Evolutionary conservation across 1,284 basidiomycete genomes (phyloP), one percentile per base, ranked within the genome.

Genomic region (Cutaneotrichosporon cutaneum): DNA sequence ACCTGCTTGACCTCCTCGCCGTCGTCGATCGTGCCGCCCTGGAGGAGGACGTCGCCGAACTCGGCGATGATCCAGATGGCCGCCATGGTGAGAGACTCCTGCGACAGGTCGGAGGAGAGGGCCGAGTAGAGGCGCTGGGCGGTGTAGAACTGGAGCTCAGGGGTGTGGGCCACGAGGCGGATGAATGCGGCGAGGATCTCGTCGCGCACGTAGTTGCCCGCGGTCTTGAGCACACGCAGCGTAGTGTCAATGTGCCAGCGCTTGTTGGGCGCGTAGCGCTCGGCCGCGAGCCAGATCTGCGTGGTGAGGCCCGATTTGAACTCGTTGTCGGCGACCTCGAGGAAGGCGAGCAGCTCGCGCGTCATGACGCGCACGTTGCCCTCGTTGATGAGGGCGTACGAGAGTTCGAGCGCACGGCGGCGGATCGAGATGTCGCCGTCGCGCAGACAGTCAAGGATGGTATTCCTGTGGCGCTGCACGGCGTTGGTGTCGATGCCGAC

Each of bases 201-300:
- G 78, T 99, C 96, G 64, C 94, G 86, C 30, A 99, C 94, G 72
- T 93, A 97, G 81, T 99, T 99, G 54, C 96, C 96, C n/a, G 95
- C 94, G 90, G 98, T 81, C 78, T 93, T 95, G 66, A 99, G 81
- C 1, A 95, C 92, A 24, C 96, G 86, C 59, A 99, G 82, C 10
- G 97, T 90, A 0, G 96, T 98, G 78, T 99, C 96, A 65, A 99
- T 98, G 77, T 99, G 96, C 96, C 96, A 99, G 68, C 96, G 84
- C 81, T 94, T 94, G 80, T 97, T 98, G 0, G 96, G 96, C 2
- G 96, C 95, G 75, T 92, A 99, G 54, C 93, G 85, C 79, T 99
- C 96, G 0, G 96, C 96, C 2, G 94, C 95, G 24, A 98, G 82
- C 68, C 90, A 93, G 64, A 99, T 95, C 78, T 99, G 95, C 0